phyloP scores from a whole-genome alignment of 495 filamentous ascomycete species.

The Penicillium manginii region DNA sequence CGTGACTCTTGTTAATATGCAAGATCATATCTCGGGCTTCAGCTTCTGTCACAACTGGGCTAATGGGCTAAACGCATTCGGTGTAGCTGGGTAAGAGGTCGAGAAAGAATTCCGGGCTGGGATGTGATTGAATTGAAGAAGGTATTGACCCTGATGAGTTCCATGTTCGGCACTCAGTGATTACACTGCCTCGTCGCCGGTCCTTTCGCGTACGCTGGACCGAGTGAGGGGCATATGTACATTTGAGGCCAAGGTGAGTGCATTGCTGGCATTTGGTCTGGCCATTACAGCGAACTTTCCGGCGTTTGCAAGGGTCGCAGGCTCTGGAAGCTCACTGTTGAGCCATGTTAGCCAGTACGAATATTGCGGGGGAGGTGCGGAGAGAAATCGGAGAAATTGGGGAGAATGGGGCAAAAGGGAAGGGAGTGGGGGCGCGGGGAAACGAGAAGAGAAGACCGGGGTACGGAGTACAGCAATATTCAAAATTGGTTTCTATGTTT shows the following conservation, averaged over 20 bases:
- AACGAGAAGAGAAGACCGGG: too few species aligned
- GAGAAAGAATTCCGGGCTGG: constrained; percentile 21
- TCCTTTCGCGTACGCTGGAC: constrained; percentile 28
- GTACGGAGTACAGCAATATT: too few species aligned
- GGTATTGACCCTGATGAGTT: background rate
- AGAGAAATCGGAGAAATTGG: too few species aligned
- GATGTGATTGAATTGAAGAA: constrained; percentile 6
- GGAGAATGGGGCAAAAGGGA: too few species aligned
- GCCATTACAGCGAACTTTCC: constrained; percentile 79
- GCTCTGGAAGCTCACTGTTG: constrained; percentile 14
- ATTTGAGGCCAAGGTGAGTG: constrained; percentile 31
- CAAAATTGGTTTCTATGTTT: too few species aligned
- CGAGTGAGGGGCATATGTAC: constrained; percentile 27
- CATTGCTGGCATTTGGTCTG: constrained; percentile 35
- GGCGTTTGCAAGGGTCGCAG: constrained; percentile 76
- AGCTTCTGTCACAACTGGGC: constrained; percentile 28
- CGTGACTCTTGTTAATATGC: constrained; percentile 23
- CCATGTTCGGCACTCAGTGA: constrained; percentile 20
- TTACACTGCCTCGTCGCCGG: constrained; percentile 27
- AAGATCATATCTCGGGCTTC: constrained; percentile 27
- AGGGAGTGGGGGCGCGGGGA: too few species aligned
- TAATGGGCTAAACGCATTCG: constrained; percentile 34
- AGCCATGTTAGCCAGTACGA: background rate
- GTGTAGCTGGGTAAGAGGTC: constrained; percentile 26
- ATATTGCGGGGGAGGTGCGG: too few species aligned